Evolutionary conservation across 495 filamentous ascomycete genomes (phyloP), one percentile per base, ranked within the genome.

Genomic region (Hamigera avellanea): DNA sequence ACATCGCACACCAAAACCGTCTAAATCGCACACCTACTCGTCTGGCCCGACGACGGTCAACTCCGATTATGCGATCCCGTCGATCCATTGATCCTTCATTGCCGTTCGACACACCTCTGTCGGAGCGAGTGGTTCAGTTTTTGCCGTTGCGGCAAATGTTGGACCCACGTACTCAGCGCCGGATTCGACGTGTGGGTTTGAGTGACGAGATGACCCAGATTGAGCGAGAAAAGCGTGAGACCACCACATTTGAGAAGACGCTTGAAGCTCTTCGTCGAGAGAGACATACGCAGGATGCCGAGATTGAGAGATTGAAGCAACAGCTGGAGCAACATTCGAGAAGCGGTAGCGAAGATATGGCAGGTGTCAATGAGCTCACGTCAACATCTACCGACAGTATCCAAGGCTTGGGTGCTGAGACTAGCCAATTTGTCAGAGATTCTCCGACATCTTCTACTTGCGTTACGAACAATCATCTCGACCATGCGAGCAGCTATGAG

Each of bases 151-250:
- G 73, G n/a, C 75, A 83, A 17, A 69, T 81, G 3, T 53, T 88
- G 15, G 80, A 86, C 45, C 64, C 65, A 15, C 73, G 84, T n/a
- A 69, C 74, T n/a, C 76, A 78, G 50, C 73, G 83, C 15, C 70
- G 82, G 30, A 68, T 87, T 16, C 68, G 75, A 10, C 73, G 83
- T 14, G 76, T 78, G 41, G 76, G 81, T 18, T 54, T 91, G 25
- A 84, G 80, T 44, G 75, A 86, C 48, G 82, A 87, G 52, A 71
- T 83, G 41, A 86, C 82, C 53, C 57, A 54, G 14, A 75, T 85
- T 34, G 59, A 73, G 33, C 62, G 60, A 2, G 74, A 81, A 38
- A 73, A 74, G 49, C 65, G 63, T 27, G 54, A 61, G 3, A 51
- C 57, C 4, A 53, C 57, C 0, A 57, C 53, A 4, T 63, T 80